These are phyloP conservation scores for Xylaria arbuscula DNA, from an alignment of 2,329 filamentous ascomycete species.

Conservation along the genomic window DNA sequence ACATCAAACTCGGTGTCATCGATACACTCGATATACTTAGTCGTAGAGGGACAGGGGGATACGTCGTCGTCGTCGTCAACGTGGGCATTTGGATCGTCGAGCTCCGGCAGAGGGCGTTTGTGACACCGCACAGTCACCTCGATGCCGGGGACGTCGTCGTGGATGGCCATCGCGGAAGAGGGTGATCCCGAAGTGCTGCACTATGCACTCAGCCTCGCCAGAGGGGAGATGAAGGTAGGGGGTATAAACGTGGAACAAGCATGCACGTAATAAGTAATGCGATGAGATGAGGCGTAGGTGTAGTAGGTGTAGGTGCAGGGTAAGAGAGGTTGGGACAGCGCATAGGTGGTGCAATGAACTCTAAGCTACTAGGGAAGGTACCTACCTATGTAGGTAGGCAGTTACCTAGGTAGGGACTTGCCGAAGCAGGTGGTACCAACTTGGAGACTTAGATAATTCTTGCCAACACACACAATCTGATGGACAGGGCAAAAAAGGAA, in stretches of 20 bases:
- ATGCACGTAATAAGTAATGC: not conserved
- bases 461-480: too few species aligned
- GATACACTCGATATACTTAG: constrained; percentile 49
- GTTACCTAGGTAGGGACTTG: too few species aligned
- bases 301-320: too few species aligned
- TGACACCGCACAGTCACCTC: constrained; percentile 42
- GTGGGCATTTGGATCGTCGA: constrained; percentile 42
- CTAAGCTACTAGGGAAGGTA: too few species aligned
- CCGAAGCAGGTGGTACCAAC: too few species aligned
- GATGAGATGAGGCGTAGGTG: not conserved
- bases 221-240: not conserved
- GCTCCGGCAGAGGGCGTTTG: constrained; percentile 40
- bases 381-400: too few species aligned
- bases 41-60: constrained; percentile 26
- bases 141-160: constrained; percentile 44
- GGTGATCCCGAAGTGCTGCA: not conserved
- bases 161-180: constrained; percentile 44
- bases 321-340: not conserved
- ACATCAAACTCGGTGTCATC: constrained; percentile 46
- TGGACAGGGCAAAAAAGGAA: too few species aligned
- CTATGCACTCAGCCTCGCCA: not conserved
- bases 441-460: too few species aligned
- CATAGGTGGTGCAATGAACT: too few species aligned
- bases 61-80: constrained; percentile 16
- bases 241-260: not conserved